Percentiles rank a stretch among this genome's conserved stretches.
These are phyloP conservation scores for Takakia lepidozioides DNA, from an alignment of 225 moss, liverwort and hornwort species.

Conservation along the genomic window DNA sequence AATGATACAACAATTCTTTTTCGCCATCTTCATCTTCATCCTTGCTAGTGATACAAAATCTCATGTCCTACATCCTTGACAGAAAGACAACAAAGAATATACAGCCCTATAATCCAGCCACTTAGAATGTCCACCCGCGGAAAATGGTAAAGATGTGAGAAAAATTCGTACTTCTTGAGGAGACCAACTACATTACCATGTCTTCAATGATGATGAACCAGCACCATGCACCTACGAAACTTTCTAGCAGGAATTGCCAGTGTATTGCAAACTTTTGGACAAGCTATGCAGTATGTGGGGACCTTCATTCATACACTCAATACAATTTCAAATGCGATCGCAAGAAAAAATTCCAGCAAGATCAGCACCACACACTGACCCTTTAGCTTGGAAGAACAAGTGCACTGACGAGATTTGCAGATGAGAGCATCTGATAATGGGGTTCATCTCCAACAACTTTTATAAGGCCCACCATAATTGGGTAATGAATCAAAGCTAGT, in stretches of 20 bases:
- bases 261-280: constrained; percentile 1
- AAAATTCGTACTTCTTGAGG: no score
- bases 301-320: neutral
- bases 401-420: neutral
- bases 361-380: neutral
- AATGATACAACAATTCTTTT: no score
- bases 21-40: no score
- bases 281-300: constrained; percentile 1
- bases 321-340: neutral
- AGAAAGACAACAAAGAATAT: no score
- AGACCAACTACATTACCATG: no score
- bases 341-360: neutral
- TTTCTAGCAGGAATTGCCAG: constrained; percentile 1
- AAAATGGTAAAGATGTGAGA: no score
- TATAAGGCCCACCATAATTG: neutral
- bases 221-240: no score
- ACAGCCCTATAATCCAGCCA: no score
- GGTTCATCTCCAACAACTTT: neutral
- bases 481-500: neutral
- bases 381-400: neutral
- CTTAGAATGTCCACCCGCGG: no score
- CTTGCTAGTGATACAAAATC: no score
- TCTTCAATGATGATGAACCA: no score
- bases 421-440: neutral
- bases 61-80: no score